Evolutionary conservation across 495 filamentous ascomycete species (phyloP).

Genomic region (Penicillium lividum): DNA sequence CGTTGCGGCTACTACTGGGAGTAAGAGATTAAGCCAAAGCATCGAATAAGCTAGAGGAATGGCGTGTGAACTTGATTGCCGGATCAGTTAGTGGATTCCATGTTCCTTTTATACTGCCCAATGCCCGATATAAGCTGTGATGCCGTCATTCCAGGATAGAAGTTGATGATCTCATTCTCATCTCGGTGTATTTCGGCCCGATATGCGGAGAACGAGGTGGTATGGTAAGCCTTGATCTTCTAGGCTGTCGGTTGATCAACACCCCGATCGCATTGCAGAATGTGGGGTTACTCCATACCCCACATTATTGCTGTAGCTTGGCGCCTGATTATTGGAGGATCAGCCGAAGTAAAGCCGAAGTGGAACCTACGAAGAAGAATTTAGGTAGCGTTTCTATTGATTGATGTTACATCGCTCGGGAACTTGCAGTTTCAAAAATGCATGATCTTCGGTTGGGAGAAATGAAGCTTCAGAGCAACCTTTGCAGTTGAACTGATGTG

Average conservation of each 20-base stretch:
- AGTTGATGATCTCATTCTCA: too few relatives aligned
- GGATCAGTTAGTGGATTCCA: too few relatives aligned
- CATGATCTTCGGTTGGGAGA: too few relatives aligned
- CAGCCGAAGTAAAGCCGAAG: background rate
- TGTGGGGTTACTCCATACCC: constrained; percentile 5
- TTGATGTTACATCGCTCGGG: background rate
- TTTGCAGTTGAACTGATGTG: too few relatives aligned
- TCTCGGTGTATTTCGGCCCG: background rate
- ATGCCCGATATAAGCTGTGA: too few relatives aligned
- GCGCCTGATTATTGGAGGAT: constrained; percentile 10
- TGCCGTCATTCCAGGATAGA: too few relatives aligned
- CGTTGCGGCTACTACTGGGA: constrained; percentile 6
- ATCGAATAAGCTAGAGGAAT: background rate
- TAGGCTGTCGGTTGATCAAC: constrained; percentile 9
- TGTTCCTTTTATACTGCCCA: too few relatives aligned
- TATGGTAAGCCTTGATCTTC: background rate
- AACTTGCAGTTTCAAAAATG: background rate
- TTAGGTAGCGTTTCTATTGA: background rate
- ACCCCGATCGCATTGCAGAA: constrained; percentile 3
- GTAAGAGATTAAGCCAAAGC: constrained; percentile 22
- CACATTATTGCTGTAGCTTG: background rate
- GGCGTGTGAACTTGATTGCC: too few relatives aligned
- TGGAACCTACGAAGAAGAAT: background rate
- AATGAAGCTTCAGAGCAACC: too few relatives aligned
- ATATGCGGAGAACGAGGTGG: background rate